Evolutionary conservation across 192 early-diverging fungal genomes (phyloP).

Genomic region (Linnemannia exigua): DNA sequence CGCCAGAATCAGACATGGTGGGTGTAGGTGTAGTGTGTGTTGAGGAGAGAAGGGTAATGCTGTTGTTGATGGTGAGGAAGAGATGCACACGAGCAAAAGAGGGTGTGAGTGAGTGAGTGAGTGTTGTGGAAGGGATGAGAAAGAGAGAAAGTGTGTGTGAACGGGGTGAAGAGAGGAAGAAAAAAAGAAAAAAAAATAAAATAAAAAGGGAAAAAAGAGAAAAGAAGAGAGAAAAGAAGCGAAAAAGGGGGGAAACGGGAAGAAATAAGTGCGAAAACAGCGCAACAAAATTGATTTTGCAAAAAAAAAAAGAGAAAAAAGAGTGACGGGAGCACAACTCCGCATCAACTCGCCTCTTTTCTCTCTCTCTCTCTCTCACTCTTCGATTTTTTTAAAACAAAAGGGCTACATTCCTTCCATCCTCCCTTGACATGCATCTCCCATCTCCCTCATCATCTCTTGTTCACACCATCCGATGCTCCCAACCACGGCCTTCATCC

Average conservation of each 20-base stretch:
- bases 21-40: not conserved
- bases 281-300: too few relatives aligned
- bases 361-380: constrained; percentile 1
- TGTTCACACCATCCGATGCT: not conserved
- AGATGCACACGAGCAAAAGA: too few relatives aligned
- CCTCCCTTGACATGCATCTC: not conserved
- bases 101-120: not conserved
- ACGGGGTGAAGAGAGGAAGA: not conserved
- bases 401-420: not conserved
- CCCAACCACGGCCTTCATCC: constrained; percentile 17
- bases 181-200: not conserved
- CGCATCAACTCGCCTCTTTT: not conserved
- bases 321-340: constrained; percentile 1
- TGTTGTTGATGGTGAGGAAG: not conserved
- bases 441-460: not conserved
- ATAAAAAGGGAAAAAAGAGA: not conserved
- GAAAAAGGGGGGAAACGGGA: constrained; percentile 15
- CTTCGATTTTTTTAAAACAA: not conserved
- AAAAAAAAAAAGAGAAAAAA: not conserved
- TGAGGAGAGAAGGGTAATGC: not conserved
- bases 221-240: not conserved
- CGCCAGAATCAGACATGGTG: constrained; percentile 49
- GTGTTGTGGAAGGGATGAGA: too few relatives aligned
- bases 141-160: not conserved
- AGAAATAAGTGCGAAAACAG: not conserved